Evolutionary conservation across 257 asterid genomes (phyloP), one percentile per base, ranked within the genome.

Genomic region (Marsdenia floribunda): DNA sequence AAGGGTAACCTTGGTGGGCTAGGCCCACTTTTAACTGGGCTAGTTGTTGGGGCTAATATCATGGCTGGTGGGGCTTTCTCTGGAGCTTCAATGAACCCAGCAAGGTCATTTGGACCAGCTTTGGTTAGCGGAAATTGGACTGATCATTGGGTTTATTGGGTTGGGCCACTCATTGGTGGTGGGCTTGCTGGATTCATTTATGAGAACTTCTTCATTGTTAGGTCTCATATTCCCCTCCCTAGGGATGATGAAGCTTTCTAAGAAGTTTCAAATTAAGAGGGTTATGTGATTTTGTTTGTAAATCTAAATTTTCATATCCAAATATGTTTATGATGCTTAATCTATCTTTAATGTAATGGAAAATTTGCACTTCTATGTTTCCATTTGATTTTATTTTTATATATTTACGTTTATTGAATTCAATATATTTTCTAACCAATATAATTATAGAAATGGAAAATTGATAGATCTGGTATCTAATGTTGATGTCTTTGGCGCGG

Each of bases 51-150:
- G 75, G 97, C 97, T 35, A 91, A 90, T 60, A 88, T 91, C 47
- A 93, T 93, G 98, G 98, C 96, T 22, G 97, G 96, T 18, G 98
- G 98, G 58, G 83, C 98, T 0, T 91, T 91, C 76, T 91, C 97
- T 0, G 98, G 96, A 9, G 98, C 94, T 29, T 93, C 97, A 19
- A 91, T 93, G 98, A 93, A 93, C 87, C 97, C 98, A 0, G 98
- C 97, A 0, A 86, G 98, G 26, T 93, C 98, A 0, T 93, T 91
- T 26, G 97, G 98, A 33, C 98, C 98, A 1, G 98, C 97, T 8
- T 68, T 93, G 40, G 87, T 93, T 19, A 87, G 94, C 11, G 97
- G 98, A 68, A 80, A 86, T 55, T 93, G 98, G 98, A 89, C 96
- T 14, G 92, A 93, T 42, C 98, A 93, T 19, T 93, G 97, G 97